phyloP scores from a whole-genome alignment of 2,329 filamentous ascomycete genomes.

The Phoma sp. region DNA sequence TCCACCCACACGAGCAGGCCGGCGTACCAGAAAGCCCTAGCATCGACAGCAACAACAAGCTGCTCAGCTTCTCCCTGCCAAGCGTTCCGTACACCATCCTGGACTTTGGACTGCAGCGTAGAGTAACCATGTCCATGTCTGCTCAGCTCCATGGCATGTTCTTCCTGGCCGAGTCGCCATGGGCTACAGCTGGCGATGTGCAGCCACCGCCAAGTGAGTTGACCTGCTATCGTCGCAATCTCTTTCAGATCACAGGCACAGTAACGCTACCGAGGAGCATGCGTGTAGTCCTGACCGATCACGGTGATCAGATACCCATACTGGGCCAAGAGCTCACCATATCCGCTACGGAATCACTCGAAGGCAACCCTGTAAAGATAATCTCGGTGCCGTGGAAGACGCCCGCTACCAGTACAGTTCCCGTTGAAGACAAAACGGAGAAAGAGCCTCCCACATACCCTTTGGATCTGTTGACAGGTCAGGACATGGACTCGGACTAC shows the following conservation, averaged over 20 bases:
- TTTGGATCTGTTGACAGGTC: slow-evolving; percentile 69
- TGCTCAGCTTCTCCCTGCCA: slow-evolving; percentile 59
- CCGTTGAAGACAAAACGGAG: slow-evolving; percentile 71
- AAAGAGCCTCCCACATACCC: slow-evolving; percentile 87
- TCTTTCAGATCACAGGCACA: slow-evolving; percentile 94
- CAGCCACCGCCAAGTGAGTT: slow-evolving; percentile 73
- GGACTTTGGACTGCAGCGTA: slow-evolving; percentile 67
- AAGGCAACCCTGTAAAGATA: slow-evolving; percentile 88
- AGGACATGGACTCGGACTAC: slow-evolving; percentile 79
- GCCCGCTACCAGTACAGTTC: slow-evolving; percentile 78
- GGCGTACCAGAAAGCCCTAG: slow-evolving; percentile 59
- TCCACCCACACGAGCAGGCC: slow-evolving; percentile 54
- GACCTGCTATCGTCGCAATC: slow-evolving; percentile 93
- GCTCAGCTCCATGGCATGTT: slow-evolving; percentile 89
- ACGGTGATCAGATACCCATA: slow-evolving; percentile 83
- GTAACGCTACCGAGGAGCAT: slow-evolving; percentile 80
- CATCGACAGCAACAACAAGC: slow-evolving; percentile 68
- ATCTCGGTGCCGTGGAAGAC: slow-evolving; percentile 99
- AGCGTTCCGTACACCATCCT: slow-evolving; percentile 64
- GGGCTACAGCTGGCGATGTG: slow-evolving; percentile 64
- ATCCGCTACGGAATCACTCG: slow-evolving; percentile 92
- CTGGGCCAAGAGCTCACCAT: slow-evolving; percentile 84
- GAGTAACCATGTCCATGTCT: slow-evolving; percentile 69
- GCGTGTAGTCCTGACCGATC: slow-evolving; percentile 81
- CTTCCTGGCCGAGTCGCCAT: slow-evolving; percentile 80